A percentile compares a stretch with the other conserved stretches of the same genome.
These are phyloP conservation scores for Yarrowia keelungensis DNA, from an alignment of 805 yeast genomes.

Conservation along the genomic window DNA sequence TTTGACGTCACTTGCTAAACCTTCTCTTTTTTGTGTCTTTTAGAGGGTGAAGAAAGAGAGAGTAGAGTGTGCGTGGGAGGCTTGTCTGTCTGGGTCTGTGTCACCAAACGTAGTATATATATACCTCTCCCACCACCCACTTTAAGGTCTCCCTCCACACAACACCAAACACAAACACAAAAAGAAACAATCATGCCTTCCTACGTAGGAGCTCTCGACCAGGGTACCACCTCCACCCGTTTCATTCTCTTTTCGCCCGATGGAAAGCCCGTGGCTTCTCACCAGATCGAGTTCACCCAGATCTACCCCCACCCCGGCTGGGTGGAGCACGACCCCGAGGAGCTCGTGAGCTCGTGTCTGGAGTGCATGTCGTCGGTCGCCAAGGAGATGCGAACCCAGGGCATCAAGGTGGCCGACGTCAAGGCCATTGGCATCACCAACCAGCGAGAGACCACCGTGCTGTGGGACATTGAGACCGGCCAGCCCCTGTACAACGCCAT, in stretches of 20 bases:
- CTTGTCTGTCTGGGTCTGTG: not conserved
- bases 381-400: constrained; percentile 47
- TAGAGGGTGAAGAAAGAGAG: too few relatives aligned
- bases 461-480: constrained; percentile 85
- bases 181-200: constrained; percentile 13
- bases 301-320: constrained; percentile 58
- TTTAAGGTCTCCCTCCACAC: not conserved
- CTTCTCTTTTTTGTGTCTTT: not conserved
- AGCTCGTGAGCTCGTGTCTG: constrained; percentile 77
- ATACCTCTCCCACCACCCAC: not conserved
- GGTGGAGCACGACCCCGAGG: constrained; percentile 92
- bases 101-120: constrained; percentile 2
- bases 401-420: constrained; percentile 55
- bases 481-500: constrained; percentile 84
- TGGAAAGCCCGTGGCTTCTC: constrained; percentile 83
- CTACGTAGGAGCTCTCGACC: constrained; percentile 77
- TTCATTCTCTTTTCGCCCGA: constrained; percentile 76
- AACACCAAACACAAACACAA: not conserved
- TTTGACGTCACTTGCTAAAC: constrained; percentile 27
- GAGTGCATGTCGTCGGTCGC: constrained; percentile 65
- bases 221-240: constrained; percentile 90
- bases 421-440: constrained; percentile 87
- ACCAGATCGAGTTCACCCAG: constrained; percentile 83
- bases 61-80: too few relatives aligned
- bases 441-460: constrained; percentile 92